phyloP scores from a whole-genome alignment of 305 asterid genomes.

The Plantago coronopus region DNA sequence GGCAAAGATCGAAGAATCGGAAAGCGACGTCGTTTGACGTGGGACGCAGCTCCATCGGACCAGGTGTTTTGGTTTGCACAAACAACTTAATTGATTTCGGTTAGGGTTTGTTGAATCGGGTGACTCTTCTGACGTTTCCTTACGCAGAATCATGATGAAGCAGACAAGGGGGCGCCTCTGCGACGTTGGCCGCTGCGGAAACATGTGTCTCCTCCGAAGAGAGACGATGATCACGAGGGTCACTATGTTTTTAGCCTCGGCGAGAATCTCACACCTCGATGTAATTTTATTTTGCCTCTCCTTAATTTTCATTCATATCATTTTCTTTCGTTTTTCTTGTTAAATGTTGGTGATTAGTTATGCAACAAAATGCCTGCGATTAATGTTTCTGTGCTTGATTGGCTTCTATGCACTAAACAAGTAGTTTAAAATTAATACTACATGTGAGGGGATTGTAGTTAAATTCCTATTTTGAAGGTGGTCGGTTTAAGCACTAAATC shows the following conservation, averaged over 20 bases:
- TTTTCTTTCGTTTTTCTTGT: background rate
- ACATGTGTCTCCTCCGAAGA: conserved; percentile 65
- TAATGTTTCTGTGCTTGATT: too few species aligned
- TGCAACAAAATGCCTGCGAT: too few species aligned
- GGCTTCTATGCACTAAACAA: too few species aligned
- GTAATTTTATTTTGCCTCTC: conserved; percentile 28
- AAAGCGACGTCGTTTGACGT: conserved; percentile 66
- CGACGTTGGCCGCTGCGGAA: conserved; percentile 34
- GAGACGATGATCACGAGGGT: conserved; percentile 71
- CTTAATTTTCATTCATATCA: conserved; percentile 35
- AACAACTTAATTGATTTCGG: conserved; percentile 15
- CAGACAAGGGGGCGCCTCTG: conserved; percentile 31
- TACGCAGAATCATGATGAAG: conserved; percentile 40
- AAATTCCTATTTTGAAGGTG: too few species aligned
- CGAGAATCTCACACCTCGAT: conserved; percentile 82
- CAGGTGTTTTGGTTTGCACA: conserved; percentile 28
- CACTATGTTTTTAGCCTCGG: conserved; percentile 69
- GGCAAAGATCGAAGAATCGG: conserved; percentile 33
- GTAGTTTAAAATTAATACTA: too few species aligned
- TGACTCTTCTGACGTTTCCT: background rate
- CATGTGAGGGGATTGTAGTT: background rate
- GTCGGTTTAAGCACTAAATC: too few species aligned
- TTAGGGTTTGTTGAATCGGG: conserved; percentile 28
- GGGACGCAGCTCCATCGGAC: conserved; percentile 55
- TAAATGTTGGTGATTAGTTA: too few species aligned